A percentile compares a stretch with the other conserved stretches of the same genome.
These are phyloP conservation scores for Sporothrix pallida DNA, from an alignment of 2,329 filamentous ascomycete genomes.

Conservation along the genomic window DNA sequence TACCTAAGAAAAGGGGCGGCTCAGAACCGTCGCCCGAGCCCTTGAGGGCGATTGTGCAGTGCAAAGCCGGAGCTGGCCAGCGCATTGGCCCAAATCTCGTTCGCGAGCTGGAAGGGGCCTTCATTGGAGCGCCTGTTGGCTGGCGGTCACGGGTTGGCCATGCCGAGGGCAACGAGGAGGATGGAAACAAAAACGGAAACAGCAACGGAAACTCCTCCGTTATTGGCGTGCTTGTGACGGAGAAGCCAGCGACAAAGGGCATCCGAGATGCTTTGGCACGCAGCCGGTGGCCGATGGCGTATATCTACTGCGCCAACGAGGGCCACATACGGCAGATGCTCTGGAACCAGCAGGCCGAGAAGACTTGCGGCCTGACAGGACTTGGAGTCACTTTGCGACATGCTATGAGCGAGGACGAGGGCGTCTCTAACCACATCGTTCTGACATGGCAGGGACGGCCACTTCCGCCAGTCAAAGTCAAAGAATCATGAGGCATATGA, in stretches of 20 bases:
- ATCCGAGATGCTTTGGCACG: constrained; percentile 73
- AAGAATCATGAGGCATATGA: not conserved
- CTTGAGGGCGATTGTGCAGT: constrained; percentile 65
- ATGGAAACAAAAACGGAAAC: not conserved
- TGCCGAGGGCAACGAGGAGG: not conserved
- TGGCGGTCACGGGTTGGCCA: constrained; percentile 57
- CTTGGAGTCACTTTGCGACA: constrained; percentile 53
- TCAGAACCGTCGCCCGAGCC: constrained; percentile 36
- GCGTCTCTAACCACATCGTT: constrained; percentile 50
- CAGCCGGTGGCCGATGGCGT: constrained; percentile 74
- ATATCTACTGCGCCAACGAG: constrained; percentile 63
- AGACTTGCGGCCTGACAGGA: constrained; percentile 68
- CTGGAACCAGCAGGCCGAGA: constrained; percentile 71
- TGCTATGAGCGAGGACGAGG: constrained; percentile 47
- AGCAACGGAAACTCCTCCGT: constrained; percentile 51
- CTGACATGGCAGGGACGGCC: constrained; percentile 58
- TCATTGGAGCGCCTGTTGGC: constrained; percentile 72
- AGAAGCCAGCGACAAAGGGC: constrained; percentile 75
- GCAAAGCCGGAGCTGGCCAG: constrained; percentile 64
- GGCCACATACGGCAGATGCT: constrained; percentile 70
- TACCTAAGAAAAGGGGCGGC: constrained; percentile 39
- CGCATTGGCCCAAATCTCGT: constrained; percentile 64
- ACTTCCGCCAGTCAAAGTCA: constrained; percentile 37
- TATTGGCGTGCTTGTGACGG: constrained; percentile 73
- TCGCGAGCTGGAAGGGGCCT: constrained; percentile 81